These are phyloP conservation scores for Leishmania amazonensis DNA, from an alignment of 208 protist genomes.

Conservation along the genomic window DNA sequence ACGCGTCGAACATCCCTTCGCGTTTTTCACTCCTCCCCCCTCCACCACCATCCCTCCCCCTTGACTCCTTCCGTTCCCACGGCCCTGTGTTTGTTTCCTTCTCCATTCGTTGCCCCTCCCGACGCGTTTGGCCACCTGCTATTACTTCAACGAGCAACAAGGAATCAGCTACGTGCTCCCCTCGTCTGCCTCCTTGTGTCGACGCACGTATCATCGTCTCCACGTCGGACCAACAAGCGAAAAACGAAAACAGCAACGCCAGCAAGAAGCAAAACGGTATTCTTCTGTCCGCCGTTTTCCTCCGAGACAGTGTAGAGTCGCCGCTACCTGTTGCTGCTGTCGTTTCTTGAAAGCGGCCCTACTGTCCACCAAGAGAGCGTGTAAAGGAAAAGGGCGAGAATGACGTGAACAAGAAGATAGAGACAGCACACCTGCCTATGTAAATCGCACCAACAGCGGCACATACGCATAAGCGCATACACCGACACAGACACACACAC, in stretches of 20 bases:
- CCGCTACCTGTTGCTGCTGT: not conserved
- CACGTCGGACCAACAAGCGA: not conserved
- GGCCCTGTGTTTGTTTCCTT: not conserved
- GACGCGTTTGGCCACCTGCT: not conserved
- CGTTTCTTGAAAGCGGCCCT: not conserved
- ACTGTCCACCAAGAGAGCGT: not conserved
- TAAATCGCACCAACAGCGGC: slow-evolving; percentile 2
- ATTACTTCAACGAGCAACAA: not conserved
- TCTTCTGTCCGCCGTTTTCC: not conserved
- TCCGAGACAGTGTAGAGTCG: not conserved
- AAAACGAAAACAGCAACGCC: not conserved
- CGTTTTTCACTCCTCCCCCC: no score
- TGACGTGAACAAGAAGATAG: not conserved
- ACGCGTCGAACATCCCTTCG: not conserved
- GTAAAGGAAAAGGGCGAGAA: not conserved
- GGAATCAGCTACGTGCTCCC: not conserved
- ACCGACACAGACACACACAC: not conserved
- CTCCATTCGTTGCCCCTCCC: not conserved
- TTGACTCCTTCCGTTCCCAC: not conserved
- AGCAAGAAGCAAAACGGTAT: not conserved
- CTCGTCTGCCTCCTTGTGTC: not conserved
- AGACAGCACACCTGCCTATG: not conserved
- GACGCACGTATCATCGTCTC: not conserved
- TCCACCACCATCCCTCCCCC: not conserved
- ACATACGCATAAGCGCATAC: not conserved